Conservation (phyloP, 2,329 filamentous ascomycete species). For the Bisporella sp. region DNA sequence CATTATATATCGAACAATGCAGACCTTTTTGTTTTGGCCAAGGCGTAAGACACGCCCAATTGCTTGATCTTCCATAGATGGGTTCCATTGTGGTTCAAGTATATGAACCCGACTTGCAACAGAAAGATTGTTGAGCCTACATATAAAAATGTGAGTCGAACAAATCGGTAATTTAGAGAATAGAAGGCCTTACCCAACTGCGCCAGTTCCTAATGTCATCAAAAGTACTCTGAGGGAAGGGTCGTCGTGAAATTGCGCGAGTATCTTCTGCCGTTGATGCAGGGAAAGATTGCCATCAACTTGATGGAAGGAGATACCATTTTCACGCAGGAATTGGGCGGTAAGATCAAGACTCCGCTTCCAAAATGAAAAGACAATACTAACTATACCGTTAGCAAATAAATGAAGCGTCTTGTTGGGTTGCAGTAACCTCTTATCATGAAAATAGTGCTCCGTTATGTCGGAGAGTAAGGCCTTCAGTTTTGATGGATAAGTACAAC, state of each 20-base stretch:
- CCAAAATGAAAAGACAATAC: constrained; percentile 45
- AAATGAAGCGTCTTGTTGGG: neutral
- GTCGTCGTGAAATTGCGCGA: constrained; percentile 34
- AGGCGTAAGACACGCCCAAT: constrained; percentile 5
- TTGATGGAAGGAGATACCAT: constrained; percentile 30
- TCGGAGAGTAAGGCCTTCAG: no score
- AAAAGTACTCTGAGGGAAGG: constrained; percentile 35
- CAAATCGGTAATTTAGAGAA: neutral
- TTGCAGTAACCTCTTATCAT: no score
- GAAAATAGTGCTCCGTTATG: no score
- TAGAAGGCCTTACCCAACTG: constrained; percentile 35
- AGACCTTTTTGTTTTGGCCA: constrained; percentile 5
- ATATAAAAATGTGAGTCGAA: neutral
- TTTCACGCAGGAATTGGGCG: constrained; percentile 30
- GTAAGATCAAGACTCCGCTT: constrained; percentile 39
- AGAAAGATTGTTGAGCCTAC: constrained; percentile 6
- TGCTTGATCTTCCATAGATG: constrained; percentile 6
- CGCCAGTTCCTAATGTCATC: constrained; percentile 42
- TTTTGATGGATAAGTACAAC: no score
- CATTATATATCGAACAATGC: constrained; percentile 7
- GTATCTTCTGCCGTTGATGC: constrained; percentile 31
- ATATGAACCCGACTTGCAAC: constrained; percentile 7
- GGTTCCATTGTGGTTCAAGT: constrained; percentile 10
- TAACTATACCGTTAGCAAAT: constrained; percentile 14
- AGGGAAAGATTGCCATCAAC: constrained; percentile 41